A percentile compares a stretch with the other conserved stretches of the same genome.
phyloP scores from a whole-genome alignment of 176 grass and related monocot species.

The Bonia amplexicaulis region DNA sequence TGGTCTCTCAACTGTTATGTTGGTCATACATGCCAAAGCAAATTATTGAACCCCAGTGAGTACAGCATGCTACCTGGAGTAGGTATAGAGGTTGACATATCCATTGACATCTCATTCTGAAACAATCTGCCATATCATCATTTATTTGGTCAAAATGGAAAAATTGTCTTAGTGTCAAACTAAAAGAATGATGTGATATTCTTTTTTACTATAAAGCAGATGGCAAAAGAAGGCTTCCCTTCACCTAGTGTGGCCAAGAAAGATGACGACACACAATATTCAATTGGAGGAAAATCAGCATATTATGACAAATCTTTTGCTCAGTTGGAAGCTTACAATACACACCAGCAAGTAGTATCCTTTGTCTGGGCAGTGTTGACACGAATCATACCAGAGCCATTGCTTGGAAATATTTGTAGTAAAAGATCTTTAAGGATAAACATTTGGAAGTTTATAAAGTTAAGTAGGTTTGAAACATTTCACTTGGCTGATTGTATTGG shows the following conservation, averaged over 20 bases:
- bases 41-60: not conserved
- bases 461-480: conserved; percentile 58
- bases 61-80: not conserved
- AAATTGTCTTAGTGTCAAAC: not conserved
- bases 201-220: conserved; percentile 19
- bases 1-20: conserved; percentile 24
- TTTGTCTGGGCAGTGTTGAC: conserved; percentile 74
- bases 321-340: conserved; percentile 56
- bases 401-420: conserved; percentile 61
- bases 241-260: not conserved
- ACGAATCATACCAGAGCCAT: conserved; percentile 59
- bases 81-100: not conserved
- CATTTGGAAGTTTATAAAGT: conserved; percentile 76
- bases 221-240: not conserved
- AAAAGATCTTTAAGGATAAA: conserved; percentile 71
- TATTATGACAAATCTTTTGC: conserved; percentile 23
- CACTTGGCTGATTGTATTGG: conserved; percentile 9
- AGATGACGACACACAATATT: not conserved
- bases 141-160: conserved; percentile 10
- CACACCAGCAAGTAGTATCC: conserved; percentile 66
- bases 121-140: not conserved
- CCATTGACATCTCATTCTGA: not conserved
- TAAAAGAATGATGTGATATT: conserved; percentile 5
- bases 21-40: not conserved
- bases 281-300: conserved; percentile 9